Base-by-base conservation (phyloP, 305 asterid species). In the Fraxinus paxiana region DNA sequence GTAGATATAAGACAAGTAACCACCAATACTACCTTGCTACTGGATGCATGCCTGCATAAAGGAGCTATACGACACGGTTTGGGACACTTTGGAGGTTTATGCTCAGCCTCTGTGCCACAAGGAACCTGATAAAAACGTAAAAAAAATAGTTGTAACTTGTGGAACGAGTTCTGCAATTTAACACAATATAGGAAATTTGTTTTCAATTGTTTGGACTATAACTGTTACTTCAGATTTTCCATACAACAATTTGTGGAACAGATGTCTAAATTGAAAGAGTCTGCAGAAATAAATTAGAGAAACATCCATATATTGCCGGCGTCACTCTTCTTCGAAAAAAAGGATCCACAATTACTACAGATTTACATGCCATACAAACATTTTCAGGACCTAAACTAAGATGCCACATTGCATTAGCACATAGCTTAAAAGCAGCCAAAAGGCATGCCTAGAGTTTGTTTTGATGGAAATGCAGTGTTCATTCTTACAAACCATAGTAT, bases 51-150 rank as follows among this genome's bases (percentile, higher is more conserved):
- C 82, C 89, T 85, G 90, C 98, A 95, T 81, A 93, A 85, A 83
- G 90, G 93, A 83, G 88, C 87, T 76, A 91, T 59, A 24, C 81
- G 89, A 76, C 98, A 95, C 79, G 76, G 87, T 86, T 93, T 93
- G 26, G 78, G 93, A 81, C 98, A 95, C 90, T 85, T 93, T 72
- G 97, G 98, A 77, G 98, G 98, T 79, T 88, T 90, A 80, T 93
- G 98, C 78, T 87, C 92, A 61, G 85, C 87, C 86, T 95, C 98
- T 51, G 94, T 90, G 84, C 98, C 98, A 87, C 98, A 95, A 79
- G 98, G 98, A 89, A 95, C 98, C 98, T 95, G 89, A 82, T 81
- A 82, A 80, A 80, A 84, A 65, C 75, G 75, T 54, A 83, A 78
- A 75, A 6, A 74, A 79, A 69, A 74, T 61, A 79, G 82, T 17